A percentile compares a stretch with the other conserved stretches of the same genome.
These are phyloP conservation scores for Leishmania braziliensis DNA, from an alignment of 208 protist genomes.

Conservation along the genomic window DNA sequence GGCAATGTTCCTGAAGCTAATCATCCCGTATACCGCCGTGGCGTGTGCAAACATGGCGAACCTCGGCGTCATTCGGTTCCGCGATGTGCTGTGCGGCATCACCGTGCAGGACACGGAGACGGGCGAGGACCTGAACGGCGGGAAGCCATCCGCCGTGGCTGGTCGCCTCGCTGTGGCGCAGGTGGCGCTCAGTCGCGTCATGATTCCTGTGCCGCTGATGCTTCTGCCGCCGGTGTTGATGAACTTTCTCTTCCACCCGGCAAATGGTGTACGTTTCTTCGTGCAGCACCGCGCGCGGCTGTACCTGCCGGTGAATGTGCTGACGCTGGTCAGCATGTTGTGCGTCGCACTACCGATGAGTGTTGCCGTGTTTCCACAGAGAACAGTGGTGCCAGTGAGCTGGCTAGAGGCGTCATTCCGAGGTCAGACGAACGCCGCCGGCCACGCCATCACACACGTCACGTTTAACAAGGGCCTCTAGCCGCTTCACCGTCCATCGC, in stretches of 20 bases:
- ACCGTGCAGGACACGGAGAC: constrained; percentile 62
- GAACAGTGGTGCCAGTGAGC: constrained; percentile 39
- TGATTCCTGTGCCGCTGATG: constrained; percentile 74
- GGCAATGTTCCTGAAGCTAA: constrained; percentile 23
- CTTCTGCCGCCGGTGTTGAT: constrained; percentile 75
- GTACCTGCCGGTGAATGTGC: constrained; percentile 55
- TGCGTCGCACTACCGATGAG: constrained; percentile 52
- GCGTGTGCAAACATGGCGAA: constrained; percentile 80
- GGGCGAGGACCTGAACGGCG: constrained; percentile 43
- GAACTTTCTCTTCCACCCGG: constrained; percentile 43
- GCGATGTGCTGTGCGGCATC: constrained; percentile 72
- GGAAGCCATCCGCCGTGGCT: constrained; percentile 58
- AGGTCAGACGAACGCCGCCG: constrained; percentile 34
- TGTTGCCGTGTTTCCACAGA: constrained; percentile 66
- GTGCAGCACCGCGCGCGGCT: constrained; percentile 35
- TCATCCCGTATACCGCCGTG: constrained; percentile 84
- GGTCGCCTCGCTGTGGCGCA: constrained; percentile 69
- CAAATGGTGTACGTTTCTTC: constrained; percentile 38
- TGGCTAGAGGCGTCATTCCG: constrained; percentile 50
- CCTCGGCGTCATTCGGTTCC: constrained; percentile 74
- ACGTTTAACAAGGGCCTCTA: constrained; percentile 62
- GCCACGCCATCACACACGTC: constrained; percentile 40
- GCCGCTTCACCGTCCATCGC: neutral
- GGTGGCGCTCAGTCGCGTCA: constrained; percentile 65
- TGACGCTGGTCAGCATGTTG: constrained; percentile 46